Evolutionary conservation across 1,139 yeast species (phyloP).

Genomic region (Pichia sp.): DNA sequence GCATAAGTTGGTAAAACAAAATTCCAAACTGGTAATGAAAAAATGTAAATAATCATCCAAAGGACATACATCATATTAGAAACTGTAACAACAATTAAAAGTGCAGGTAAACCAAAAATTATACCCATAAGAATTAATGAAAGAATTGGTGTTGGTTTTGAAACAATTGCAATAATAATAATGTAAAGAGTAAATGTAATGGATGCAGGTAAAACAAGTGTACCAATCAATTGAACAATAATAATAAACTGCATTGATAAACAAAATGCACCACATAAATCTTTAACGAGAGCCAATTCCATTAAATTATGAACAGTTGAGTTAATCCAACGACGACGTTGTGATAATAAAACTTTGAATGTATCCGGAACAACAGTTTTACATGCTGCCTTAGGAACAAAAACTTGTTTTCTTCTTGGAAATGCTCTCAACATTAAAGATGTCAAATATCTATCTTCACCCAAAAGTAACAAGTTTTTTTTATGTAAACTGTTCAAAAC

Average conservation of each 20-base stretch:
- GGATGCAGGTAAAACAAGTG: conserved; percentile 89
- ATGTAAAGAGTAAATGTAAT: conserved; percentile 82
- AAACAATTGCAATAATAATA: conserved; percentile 63
- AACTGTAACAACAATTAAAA: conserved; percentile 81
- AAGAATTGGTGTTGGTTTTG: conserved; percentile 77
- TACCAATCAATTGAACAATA: conserved; percentile 80
- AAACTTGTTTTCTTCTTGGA: conserved; percentile 89
- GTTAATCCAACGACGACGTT: conserved; percentile 97
- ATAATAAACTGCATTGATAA: conserved; percentile 96
- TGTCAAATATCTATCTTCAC: conserved; percentile 88
- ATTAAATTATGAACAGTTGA: conserved; percentile 93
- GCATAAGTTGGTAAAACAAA: conserved; percentile 85
- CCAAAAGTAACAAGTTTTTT: conserved; percentile 80
- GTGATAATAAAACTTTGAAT: conserved; percentile 78
- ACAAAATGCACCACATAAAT: conserved; percentile 94
- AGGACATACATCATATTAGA: conserved; percentile 66
- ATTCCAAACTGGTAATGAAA: conserved; percentile 93
- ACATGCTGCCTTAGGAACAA: conserved; percentile 93
- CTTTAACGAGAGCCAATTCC: conserved; percentile 83
- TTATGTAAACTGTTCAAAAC: conserved; percentile 82
- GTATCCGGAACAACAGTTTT: conserved; percentile 86
- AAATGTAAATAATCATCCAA: conserved; percentile 76
- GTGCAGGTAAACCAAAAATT: conserved; percentile 86
- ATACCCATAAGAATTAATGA: conserved; percentile 74
- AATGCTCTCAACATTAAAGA: conserved; percentile 88